Percentiles rank a stretch among this genome's conserved stretches.
Evolutionary conservation across 2,329 filamentous ascomycete genomes (phyloP).

Genomic region (Biscogniauxia sp.): DNA sequence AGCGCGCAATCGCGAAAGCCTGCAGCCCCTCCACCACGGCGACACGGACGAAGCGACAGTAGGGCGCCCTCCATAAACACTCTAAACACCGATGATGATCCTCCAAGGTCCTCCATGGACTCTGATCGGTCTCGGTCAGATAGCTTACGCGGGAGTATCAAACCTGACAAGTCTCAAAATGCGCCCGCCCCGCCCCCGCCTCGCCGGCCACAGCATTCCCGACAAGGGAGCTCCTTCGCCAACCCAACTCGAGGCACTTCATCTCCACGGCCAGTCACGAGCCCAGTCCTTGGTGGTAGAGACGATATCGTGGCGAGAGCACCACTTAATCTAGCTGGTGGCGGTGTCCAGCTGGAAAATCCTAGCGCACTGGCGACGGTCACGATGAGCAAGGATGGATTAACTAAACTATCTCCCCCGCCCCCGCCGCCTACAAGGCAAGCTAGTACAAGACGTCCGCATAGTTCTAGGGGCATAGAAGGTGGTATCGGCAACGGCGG

Average conservation of each 20-base stretch:
- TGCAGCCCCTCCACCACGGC: conserved; percentile 51
- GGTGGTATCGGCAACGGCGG: conserved; percentile 26
- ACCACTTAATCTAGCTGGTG: background rate
- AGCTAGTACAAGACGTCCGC: conserved; percentile 42
- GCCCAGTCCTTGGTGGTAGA: conserved; percentile 4
- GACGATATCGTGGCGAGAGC: background rate
- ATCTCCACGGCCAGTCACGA: conserved; percentile 13
- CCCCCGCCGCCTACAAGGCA: conserved; percentile 47
- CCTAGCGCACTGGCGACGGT: conserved; percentile 12
- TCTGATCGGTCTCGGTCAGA: conserved; percentile 47
- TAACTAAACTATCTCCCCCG: conserved; percentile 36
- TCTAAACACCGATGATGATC: conserved; percentile 35
- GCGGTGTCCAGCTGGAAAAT: conserved; percentile 10
- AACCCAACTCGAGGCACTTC: conserved; percentile 32
- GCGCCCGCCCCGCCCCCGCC: conserved; percentile 56
- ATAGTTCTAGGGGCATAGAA: conserved; percentile 43
- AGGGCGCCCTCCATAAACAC: conserved; percentile 29
- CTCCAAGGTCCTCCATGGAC: conserved; percentile 49
- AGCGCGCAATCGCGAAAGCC: conserved; percentile 36
- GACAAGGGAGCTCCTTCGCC: conserved; percentile 27
- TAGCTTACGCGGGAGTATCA: conserved; percentile 41
- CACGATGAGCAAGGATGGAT: conserved; percentile 22
- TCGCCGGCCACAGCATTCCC: conserved; percentile 43
- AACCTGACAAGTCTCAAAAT: conserved; percentile 23
- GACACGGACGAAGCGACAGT: conserved; percentile 47